These are phyloP conservation scores for Dryadomyces sulphureus DNA, from an alignment of 2,329 filamentous ascomycete genomes.

Conservation along the genomic window DNA sequence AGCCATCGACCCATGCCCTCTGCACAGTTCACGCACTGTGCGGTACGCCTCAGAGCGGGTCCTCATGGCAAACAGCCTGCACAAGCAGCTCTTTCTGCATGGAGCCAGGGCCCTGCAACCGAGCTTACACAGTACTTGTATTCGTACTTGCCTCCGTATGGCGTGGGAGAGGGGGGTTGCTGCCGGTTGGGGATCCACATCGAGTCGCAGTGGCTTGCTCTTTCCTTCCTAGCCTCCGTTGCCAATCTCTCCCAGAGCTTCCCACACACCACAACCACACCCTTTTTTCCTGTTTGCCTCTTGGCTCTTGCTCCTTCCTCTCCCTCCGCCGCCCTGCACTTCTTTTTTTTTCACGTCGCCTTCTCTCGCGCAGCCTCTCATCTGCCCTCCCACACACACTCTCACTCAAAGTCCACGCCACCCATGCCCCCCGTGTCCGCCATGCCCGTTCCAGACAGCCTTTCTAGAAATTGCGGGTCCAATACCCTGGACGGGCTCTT, in stretches of 20 bases:
- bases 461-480: constrained; percentile 30
- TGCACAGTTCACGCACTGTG: neutral
- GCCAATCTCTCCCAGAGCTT: constrained; percentile 9
- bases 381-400: neutral
- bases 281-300: constrained; percentile 3
- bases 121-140: constrained; percentile 9
- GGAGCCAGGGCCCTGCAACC: constrained; percentile 7
- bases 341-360: neutral
- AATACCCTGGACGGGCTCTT: constrained; percentile 3
- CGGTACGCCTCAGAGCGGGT: neutral
- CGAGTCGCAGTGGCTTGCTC: constrained; percentile 9
- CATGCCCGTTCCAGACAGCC: constrained; percentile 27
- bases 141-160: constrained; percentile 1
- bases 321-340: neutral
- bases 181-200: constrained; percentile 10
- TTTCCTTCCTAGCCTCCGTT: constrained; percentile 10
- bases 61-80: neutral
- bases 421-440: constrained; percentile 18
- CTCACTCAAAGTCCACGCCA: constrained; percentile 1
- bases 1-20: neutral
- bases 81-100: neutral
- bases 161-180: constrained; percentile 5
- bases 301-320: neutral
- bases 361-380: neutral
- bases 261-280: neutral